Evolutionary conservation across 2,329 filamentous ascomycete species (phyloP).

Genomic region (Trichoderma sp.): DNA sequence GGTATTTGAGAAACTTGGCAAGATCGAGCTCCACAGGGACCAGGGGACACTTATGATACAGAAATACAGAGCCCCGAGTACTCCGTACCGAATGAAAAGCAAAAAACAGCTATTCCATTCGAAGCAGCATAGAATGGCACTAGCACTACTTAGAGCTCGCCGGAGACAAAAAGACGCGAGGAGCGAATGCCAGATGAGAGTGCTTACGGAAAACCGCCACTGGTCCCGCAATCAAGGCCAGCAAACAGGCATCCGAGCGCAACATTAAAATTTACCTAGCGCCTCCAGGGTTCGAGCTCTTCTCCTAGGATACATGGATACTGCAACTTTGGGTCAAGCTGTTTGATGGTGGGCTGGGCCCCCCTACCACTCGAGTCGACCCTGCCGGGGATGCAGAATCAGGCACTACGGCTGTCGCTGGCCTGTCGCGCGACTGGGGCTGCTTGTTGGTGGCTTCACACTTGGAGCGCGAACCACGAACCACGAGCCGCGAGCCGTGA

Average conservation of each 20-base stretch:
- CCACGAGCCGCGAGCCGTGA: constrained; percentile 16
- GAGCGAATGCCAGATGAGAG: constrained; percentile 12
- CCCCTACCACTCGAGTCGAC: neutral
- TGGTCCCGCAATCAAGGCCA: constrained; percentile 12
- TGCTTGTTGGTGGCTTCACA: neutral
- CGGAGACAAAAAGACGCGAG: constrained; percentile 5
- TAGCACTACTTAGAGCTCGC: neutral
- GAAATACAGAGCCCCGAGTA: neutral
- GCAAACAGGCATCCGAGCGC: constrained; percentile 10
- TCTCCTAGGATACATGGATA: constrained; percentile 3
- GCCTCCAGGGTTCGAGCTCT: constrained; percentile 4
- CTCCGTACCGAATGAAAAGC: neutral
- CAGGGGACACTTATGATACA: neutral
- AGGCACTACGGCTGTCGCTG: constrained; percentile 20
- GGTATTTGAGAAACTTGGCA: neutral
- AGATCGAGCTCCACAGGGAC: neutral
- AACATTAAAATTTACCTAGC: constrained; percentile 12
- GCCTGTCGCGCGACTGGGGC: constrained; percentile 15
- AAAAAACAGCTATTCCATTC: neutral
- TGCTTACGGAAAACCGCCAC: constrained; percentile 3
- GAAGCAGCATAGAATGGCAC: neutral
- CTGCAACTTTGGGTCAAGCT: constrained; percentile 9
- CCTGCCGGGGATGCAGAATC: constrained; percentile 4
- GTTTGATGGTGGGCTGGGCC: neutral
- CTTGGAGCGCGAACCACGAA: constrained; percentile 16